Evolutionary conservation across 2,329 filamentous ascomycete species (phyloP), one percentile per base, ranked within the genome.

Genomic region (Fusarium secorum): DNA sequence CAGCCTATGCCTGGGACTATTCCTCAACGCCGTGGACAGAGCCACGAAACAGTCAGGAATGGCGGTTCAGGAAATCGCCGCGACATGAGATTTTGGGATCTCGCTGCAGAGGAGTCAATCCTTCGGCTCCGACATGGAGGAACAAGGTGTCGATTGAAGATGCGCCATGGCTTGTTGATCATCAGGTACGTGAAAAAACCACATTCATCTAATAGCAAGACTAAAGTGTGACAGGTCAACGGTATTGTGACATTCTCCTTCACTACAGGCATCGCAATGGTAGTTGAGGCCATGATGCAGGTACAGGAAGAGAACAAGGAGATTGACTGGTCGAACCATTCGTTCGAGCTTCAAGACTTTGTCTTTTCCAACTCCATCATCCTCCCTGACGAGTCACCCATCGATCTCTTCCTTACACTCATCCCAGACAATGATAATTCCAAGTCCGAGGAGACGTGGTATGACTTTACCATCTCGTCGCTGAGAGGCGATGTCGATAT

Each of bases 351-450:
- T 22, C 58, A 74, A 57, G 72, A 74, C 33, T 74, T 74, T 59
- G 59, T 74, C 56, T 74, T 74, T 51, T 74, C 72, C 8, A 74
- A 74, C 49, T 74, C 72, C 1, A 74, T 74, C n/a, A 74, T 74
- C 48, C 72, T 74, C 53, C 72, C 72, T 20, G 72, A 74, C 11
- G 72, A 74, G 7, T 28, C 53, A 2, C 66, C 57, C 1, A 74
- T 74, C 7, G 67, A 74, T 20, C 72, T 74, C 5, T 74, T 74
- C 58, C 72, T 74, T 26, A 74, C 72, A 11, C 46, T 74, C 11
- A 54, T 73, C 18, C 72, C 70, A 11, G 58, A 63, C 33, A 73
- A 33, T 11, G 72, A 74, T 17, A 66, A 71, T 32, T 24, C 22
- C 44, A 64, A 46, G 52, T 73, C 72, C 0, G 70, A 69, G 11